These are phyloP conservation scores for Diaporthe vaccinii DNA, from an alignment of 2,329 filamentous ascomycete species.

Conservation along the genomic window DNA sequence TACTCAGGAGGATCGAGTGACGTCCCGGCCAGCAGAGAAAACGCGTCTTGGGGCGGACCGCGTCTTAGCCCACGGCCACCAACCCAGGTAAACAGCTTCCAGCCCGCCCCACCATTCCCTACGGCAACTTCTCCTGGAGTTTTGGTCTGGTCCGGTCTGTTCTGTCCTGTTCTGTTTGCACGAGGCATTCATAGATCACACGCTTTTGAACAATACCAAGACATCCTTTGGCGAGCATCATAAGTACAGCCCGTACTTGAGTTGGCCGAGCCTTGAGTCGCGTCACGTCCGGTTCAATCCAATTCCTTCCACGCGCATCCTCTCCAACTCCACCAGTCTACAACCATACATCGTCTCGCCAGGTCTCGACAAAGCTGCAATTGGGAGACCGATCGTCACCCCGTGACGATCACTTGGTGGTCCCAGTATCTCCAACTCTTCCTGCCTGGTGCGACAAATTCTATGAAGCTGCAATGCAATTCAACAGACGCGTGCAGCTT, in stretches of 20 bases:
- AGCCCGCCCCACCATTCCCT: slow-evolving; percentile 9
- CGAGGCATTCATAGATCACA: slow-evolving; percentile 10
- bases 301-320: slow-evolving; percentile 34
- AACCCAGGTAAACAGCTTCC: slow-evolving; percentile 22
- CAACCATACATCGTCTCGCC: not conserved
- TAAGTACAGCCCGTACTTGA: not conserved
- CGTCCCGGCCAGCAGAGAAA: slow-evolving; percentile 21
- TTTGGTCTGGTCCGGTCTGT: not conserved
- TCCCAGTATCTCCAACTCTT: not conserved
- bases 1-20: slow-evolving; percentile 12
- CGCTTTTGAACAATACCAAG: slow-evolving; percentile 7
- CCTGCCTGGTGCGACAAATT: slow-evolving; percentile 35
- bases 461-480: slow-evolving; percentile 51
- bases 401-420: not conserved
- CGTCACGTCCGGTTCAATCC: slow-evolving; percentile 37
- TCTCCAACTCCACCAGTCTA: not conserved
- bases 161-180: not conserved
- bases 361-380: not conserved
- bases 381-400: not conserved
- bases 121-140: not conserved
- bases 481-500: slow-evolving; percentile 50
- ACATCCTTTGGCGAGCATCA: slow-evolving; percentile 37
- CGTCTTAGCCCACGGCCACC: slow-evolving; percentile 24
- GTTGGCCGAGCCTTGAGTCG: slow-evolving; percentile 17
- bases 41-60: slow-evolving; percentile 24